These are phyloP conservation scores for Aspergillus neoniger DNA, from an alignment of 2,329 filamentous ascomycete species.

Conservation along the genomic window DNA sequence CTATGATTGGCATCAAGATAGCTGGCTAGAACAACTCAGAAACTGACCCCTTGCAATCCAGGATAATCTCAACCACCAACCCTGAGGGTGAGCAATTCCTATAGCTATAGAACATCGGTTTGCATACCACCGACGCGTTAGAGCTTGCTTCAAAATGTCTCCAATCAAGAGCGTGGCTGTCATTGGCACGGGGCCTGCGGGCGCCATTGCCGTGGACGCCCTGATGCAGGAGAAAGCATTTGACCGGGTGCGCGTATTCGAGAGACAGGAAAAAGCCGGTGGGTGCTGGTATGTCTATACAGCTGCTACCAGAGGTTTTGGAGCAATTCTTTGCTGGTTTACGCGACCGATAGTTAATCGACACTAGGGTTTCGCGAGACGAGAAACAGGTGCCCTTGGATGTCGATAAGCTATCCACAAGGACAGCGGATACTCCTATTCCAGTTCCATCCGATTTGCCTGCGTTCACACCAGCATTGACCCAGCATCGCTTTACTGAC, in stretches of 20 bases:
- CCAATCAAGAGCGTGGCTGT: conserved; percentile 54
- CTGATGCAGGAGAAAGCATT: conserved; percentile 61
- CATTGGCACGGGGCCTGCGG: conserved; percentile 63
- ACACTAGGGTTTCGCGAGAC: conserved; percentile 33
- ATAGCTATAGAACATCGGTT: neutral
- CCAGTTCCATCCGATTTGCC: conserved; percentile 53
- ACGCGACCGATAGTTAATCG: neutral
- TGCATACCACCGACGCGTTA: neutral
- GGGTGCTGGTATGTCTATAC: conserved; percentile 59
- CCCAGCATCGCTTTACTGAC: conserved; percentile 56
- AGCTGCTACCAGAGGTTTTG: neutral
- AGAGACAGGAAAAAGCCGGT: conserved; percentile 60
- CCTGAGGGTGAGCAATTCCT: neutral
- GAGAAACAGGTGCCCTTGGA: conserved; percentile 47
- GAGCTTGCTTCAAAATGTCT: conserved; percentile 5
- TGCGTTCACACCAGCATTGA: conserved; percentile 44
- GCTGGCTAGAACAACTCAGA: neutral
- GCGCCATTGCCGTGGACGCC: conserved; percentile 63
- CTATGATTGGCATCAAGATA: conserved; percentile 11
- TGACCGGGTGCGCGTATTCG: conserved; percentile 62
- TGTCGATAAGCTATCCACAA: conserved; percentile 50
- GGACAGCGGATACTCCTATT: conserved; percentile 54
- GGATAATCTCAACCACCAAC: neutral
- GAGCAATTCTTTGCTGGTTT: neutral
- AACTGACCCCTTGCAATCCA: neutral